These are phyloP conservation scores for Aureobasidium melanogenum DNA, from an alignment of 2,329 filamentous ascomycete genomes.

Conservation along the genomic window DNA sequence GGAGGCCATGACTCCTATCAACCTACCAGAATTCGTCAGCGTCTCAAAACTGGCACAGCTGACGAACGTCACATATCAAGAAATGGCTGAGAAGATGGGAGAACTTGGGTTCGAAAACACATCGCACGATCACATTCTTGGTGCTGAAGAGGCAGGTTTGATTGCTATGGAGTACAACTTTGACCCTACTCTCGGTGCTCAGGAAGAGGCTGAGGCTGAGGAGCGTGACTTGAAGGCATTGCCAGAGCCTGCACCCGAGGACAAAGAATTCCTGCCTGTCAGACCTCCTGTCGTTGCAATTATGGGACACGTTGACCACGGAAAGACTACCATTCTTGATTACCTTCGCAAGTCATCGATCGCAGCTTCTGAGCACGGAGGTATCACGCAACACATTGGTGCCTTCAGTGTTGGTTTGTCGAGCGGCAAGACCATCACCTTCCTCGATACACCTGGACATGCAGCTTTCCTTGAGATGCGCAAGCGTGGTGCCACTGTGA, in stretches of 20 bases:
- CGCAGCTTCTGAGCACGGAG: constrained; percentile 83
- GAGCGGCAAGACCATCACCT: constrained; percentile 83
- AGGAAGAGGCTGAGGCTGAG: constrained; percentile 44
- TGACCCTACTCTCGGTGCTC: constrained; percentile 59
- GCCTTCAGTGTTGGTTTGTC: constrained; percentile 85
- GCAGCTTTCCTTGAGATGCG: constrained; percentile 95
- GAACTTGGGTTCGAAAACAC: constrained; percentile 86
- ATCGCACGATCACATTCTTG: constrained; percentile 73
- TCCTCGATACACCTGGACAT: constrained; percentile 93
- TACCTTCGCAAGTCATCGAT: constrained; percentile 89
- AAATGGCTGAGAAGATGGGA: constrained; percentile 67
- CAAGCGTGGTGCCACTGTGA: constrained; percentile 88
- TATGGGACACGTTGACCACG: constrained; percentile 98
- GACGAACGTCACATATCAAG: constrained; percentile 59
- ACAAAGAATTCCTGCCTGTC: constrained; percentile 57
- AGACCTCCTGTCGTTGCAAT: constrained; percentile 95
- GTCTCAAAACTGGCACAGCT: constrained; percentile 72
- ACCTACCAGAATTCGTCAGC: constrained; percentile 84
- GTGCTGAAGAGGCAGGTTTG: constrained; percentile 80
- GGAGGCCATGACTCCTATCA: constrained; percentile 51
- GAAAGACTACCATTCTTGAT: constrained; percentile 93
- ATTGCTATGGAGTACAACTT: constrained; percentile 90
- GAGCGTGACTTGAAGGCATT: constrained; percentile 61
- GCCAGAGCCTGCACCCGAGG: constrained; percentile 50
- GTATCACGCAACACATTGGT: constrained; percentile 97